Base-by-base conservation (phyloP, 768 basidiomycete species). In the Pulveroboletus frians region DNA sequence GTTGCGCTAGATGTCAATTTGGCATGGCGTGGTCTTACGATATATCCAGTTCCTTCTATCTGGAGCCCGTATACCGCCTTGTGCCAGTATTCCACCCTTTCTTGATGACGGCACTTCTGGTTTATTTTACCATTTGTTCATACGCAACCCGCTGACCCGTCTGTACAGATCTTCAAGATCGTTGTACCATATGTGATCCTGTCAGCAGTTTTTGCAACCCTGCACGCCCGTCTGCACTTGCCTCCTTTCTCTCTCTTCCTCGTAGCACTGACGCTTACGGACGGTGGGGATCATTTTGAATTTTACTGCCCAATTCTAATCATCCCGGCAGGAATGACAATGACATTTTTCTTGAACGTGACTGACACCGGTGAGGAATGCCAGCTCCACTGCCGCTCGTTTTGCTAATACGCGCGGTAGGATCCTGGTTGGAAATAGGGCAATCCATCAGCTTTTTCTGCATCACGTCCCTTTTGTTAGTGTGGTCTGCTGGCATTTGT, bases 361-460 rank as follows among this genome's bases (percentile, higher is more conserved):
- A 82, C 81, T 20, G 88, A 93, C 63, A 87, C 81, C 4, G 87
- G 83, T 83, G 54, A 50, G 60, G 69, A 57, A 15, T 26, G 45
- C 14, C 11, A n/a, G 29, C 21, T 17, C 27, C 34, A 34, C 29
- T 21, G 14, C 13, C 27, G 7, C 29, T 37, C 23, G 4, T 53
- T 32, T 23, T 38, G 46, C 51, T 61, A 38, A 51, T 44, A 41
- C 18, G 32, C 3, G 50, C 18, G 6, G 31, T 57, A 78, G 86
- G 91, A 0, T 89, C 86, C 3, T 93, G 91, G 91, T 71, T 92
- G 49, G 88, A 93, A 61, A 93, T 92, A 45, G 90, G 91, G 6
- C 86, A 89, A 60, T 84, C 88, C 0, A 91, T 93, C 63, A 89
- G 79, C 43, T 91, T 92, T 70, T 93, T 91, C 68, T 85, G 84